phyloP scores from a whole-genome alignment of 495 filamentous ascomycete species.

The Neurospora sp. region DNA sequence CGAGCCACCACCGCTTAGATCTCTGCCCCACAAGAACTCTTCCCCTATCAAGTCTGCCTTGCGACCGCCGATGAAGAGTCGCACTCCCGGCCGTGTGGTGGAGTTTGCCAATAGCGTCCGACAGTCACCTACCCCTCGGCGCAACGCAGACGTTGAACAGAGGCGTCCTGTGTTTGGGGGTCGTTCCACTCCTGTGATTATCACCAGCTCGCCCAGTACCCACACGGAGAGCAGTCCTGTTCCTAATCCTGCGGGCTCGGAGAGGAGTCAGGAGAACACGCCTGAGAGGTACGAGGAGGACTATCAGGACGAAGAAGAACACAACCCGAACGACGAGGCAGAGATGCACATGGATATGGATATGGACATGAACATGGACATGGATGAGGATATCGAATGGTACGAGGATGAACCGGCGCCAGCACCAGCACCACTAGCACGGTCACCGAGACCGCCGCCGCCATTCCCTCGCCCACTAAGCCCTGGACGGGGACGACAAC shows the following conservation, averaged over 20 bases:
- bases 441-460: background rate
- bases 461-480: background rate
- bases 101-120: constrained; percentile 31
- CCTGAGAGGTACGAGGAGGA: constrained; percentile 10
- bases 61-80: constrained; percentile 33
- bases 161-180: background rate
- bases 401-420: background rate
- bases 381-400: background rate
- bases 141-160: background rate
- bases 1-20: constrained; percentile 2
- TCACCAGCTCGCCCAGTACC: background rate
- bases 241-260: background rate
- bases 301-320: background rate
- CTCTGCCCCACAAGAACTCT: constrained; percentile 22
- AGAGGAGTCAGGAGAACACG: background rate
- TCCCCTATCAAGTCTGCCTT: constrained; percentile 43
- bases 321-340: background rate
- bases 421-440: background rate
- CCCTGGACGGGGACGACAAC: background rate
- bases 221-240: background rate
- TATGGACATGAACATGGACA: background rate
- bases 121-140: background rate
- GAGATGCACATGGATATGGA: background rate
- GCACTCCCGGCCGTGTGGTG: constrained; percentile 35
- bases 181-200: background rate